Conservation (phyloP, 1,284 basidiomycete species). For the Peniophora sp. region DNA sequence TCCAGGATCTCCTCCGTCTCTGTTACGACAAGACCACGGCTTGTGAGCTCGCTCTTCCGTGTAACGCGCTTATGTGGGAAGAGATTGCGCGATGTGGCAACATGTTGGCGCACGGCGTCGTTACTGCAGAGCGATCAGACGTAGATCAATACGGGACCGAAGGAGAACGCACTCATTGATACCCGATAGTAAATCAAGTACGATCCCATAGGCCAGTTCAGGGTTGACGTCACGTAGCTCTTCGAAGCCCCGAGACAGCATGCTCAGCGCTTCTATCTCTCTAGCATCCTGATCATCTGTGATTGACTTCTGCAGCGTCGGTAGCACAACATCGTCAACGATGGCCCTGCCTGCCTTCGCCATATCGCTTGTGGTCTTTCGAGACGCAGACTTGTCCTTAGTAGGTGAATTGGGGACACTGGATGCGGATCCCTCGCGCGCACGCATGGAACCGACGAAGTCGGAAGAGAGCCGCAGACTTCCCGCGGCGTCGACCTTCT, state of each 20-base stretch:
- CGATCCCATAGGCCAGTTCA: conserved; percentile 75
- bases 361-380: conserved; percentile 44
- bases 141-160: not conserved
- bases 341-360: conserved; percentile 63
- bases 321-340: conserved; percentile 76
- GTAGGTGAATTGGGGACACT: conserved; percentile 33
- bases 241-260: conserved; percentile 83
- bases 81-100: conserved; percentile 64
- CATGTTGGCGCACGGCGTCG: conserved; percentile 61
- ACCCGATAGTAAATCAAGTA: conserved; percentile 84
- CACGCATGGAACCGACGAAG: conserved; percentile 65
- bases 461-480: conserved; percentile 76
- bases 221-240: conserved; percentile 80
- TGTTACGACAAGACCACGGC: conserved; percentile 69
- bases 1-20: conserved; percentile 66
- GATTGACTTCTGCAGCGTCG: conserved; percentile 68
- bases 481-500: conserved; percentile 77
- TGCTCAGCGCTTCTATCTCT: conserved; percentile 84
- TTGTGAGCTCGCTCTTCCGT: conserved; percentile 75
- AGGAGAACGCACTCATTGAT: conserved; percentile 73
- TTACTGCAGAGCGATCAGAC: conserved; percentile 38
- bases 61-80: conserved; percentile 75
- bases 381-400: conserved; percentile 26
- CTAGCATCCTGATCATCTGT: conserved; percentile 80
- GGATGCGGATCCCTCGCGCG: conserved; percentile 41